Evolutionary conservation across 2,329 filamentous ascomycete genomes (phyloP), one percentile per base, ranked within the genome.

Genomic region (Neofusicoccum sp.): DNA sequence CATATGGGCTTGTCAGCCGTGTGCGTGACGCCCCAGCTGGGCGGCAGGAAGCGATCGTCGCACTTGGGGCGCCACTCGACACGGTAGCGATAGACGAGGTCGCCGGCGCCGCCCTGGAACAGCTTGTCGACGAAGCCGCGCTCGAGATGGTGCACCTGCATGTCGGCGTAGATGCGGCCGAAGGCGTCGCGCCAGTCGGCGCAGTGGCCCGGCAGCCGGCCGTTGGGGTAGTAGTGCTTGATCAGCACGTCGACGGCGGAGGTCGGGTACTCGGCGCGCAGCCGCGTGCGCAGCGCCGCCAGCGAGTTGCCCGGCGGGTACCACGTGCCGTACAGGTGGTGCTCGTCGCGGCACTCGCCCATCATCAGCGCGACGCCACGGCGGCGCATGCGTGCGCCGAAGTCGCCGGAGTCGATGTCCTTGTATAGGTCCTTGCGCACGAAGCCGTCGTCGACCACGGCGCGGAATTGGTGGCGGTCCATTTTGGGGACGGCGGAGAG

Each of bases 301-400:
- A 77, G 75, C 2, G 71, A 73, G 40, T 79, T 73, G 2, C 72
- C 51, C 0, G 82, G 82, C 1, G 81, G 79, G 14, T 76, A 74
- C 79, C 80, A 84, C 7, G 70, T 71, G 1, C 75, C 78, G 66
- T 86, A 86, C 3, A 82, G 69, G 65, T 75, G 74, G 63, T 80
- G 80, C 67, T 86, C 83, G 62, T 84, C 79, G 49, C 73, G 68
- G 61, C 81, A 84, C 68, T 85, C 83, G 36, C 83, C 83, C 14
- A 81, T 78, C 59, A 85, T 72, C 44, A 85, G 71, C 20, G 76
- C 76, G 45, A 84, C 69, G 33, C 76, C 76, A 1, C 81, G 76
- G 1, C 67, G 64, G 40, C 76, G 74, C 68, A 85, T 74, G 3
- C 70, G 71, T 3, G 66, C 63, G 0, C 79, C 82, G 60, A 84